Conservation (phyloP, 495 filamentous ascomycete genomes). For the Daldinia decipiens region DNA sequence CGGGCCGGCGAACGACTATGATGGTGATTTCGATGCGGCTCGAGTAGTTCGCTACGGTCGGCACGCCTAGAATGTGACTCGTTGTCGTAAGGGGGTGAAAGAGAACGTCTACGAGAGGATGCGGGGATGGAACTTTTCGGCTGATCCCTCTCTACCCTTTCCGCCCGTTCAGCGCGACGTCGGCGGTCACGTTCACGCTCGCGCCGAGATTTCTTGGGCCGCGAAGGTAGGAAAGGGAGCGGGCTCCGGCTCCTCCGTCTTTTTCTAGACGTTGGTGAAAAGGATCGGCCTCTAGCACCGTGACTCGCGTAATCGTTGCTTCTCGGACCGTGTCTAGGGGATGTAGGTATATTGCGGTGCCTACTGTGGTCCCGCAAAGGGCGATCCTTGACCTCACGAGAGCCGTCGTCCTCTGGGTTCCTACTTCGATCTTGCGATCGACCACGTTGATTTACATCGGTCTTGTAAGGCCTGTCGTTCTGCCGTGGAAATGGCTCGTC, state of each 20-base stretch:
- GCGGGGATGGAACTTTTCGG: constrained; percentile 30
- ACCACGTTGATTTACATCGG: constrained; percentile 43
- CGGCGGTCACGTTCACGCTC: constrained; percentile 47
- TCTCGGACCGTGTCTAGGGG: constrained; percentile 41
- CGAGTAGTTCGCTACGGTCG: constrained; percentile 38
- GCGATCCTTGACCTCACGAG: constrained; percentile 40
- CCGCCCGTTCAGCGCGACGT: constrained; percentile 42
- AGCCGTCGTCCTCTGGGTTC: constrained; percentile 20
- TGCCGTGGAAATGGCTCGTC: constrained; percentile 35
- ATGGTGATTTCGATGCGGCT: constrained; percentile 32
- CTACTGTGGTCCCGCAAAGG: constrained; percentile 32
- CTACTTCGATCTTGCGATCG: constrained; percentile 40
- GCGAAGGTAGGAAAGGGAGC: constrained; percentile 39
- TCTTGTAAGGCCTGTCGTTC: constrained; percentile 28
- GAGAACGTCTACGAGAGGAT: constrained; percentile 40
- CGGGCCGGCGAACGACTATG: constrained; percentile 50
- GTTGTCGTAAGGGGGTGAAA: constrained; percentile 42
- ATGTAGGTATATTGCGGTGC: constrained; percentile 41
- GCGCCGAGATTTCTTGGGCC: constrained; percentile 46
- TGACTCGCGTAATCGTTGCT: constrained; percentile 34
- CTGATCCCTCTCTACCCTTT: constrained; percentile 40
- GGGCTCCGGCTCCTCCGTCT: constrained; percentile 46
- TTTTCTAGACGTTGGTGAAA: constrained; percentile 48
- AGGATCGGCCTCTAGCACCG: constrained; percentile 42
- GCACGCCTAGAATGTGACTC: constrained; percentile 33